Evolutionary conservation across 176 grass and related monocot species (phyloP), one percentile per base, ranked within the genome.

Genomic region (Aegilops umbellulata): DNA sequence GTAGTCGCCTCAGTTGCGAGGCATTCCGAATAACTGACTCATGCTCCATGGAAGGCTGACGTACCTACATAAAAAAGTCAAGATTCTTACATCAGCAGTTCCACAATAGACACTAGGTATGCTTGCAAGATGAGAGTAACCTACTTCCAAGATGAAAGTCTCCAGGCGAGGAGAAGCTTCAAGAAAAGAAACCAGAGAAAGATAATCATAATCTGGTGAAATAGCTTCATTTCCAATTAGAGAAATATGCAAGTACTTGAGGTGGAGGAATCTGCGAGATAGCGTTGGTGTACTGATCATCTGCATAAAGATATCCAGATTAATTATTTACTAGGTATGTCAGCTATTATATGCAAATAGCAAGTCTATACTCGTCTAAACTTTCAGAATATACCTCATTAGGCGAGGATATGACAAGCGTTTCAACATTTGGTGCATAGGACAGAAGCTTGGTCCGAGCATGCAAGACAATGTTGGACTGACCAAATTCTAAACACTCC

Each of bases 101-200:
- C 55, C 1, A 58, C 55, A 58, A 58, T 22, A 58, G 55, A 58
- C 55, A 58, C 19, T 25, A 24, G 10, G 69, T 58, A 58, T 58
- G 55, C 55, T 58, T 22, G 55, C 55, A 58, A 58, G 55, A 58
- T 58, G 55, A 22, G 19, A 58, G 55, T 22, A 58, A 58, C 55
- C 19, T 58, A 58, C 55, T 58, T 58, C 55, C 55, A 58, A 58
- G 20, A 58, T 58, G 17, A 58, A 58, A 58, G 20, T 55, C 19
- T 34, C 64, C 20, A 81, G 67, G 63, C 27, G 66, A 55, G 64
- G 80, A 24, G 80, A 53, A 55, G 64, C 42, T 15, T 81, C 63
- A 81, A 81, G 41, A 53, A 81, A 81, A 32, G 63, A 81, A 34
- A 47, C 79, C 17, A 69, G 44, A 36, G 44, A 82, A 30, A 82